Evolutionary conservation across 2,329 filamentous ascomycete genomes (phyloP).

Genomic region (Fulvia fulva): DNA sequence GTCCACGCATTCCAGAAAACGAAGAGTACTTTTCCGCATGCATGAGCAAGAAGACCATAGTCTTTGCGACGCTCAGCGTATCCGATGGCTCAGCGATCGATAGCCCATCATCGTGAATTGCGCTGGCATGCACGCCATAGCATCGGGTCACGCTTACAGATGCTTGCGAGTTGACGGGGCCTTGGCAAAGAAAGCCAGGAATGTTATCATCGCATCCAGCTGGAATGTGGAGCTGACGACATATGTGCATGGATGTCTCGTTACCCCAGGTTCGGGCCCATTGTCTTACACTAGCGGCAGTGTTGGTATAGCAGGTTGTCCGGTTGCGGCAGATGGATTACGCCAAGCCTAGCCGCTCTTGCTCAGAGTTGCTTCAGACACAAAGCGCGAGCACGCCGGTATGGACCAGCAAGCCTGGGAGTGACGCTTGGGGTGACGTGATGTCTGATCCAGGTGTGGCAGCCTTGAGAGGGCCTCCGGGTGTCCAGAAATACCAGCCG

Average conservation of each 20-base stretch:
- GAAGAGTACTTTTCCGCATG: neutral
- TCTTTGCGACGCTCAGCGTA: neutral
- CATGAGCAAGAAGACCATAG: neutral
- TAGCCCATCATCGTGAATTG: neutral
- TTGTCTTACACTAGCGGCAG: neutral
- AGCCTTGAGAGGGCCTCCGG: neutral
- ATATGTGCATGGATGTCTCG: neutral
- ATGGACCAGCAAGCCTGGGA: neutral
- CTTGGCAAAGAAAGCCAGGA: conserved; percentile 1
- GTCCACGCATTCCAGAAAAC: neutral
- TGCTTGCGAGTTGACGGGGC: neutral
- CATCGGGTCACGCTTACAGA: neutral
- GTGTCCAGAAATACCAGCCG: neutral
- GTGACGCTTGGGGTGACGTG: neutral
- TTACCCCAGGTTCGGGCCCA: neutral
- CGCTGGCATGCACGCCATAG: neutral
- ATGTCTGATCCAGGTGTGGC: neutral
- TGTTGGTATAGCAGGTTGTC: neutral
- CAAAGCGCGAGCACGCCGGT: neutral
- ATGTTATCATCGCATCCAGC: neutral
- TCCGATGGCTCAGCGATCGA: neutral
- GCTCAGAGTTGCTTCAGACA: neutral
- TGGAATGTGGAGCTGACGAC: conserved; percentile 1
- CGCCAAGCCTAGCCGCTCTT: neutral
- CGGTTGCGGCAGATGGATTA: neutral